Evolutionary conservation across 805 yeast genomes (phyloP).

Genomic region (Candida sanyiensis): DNA sequence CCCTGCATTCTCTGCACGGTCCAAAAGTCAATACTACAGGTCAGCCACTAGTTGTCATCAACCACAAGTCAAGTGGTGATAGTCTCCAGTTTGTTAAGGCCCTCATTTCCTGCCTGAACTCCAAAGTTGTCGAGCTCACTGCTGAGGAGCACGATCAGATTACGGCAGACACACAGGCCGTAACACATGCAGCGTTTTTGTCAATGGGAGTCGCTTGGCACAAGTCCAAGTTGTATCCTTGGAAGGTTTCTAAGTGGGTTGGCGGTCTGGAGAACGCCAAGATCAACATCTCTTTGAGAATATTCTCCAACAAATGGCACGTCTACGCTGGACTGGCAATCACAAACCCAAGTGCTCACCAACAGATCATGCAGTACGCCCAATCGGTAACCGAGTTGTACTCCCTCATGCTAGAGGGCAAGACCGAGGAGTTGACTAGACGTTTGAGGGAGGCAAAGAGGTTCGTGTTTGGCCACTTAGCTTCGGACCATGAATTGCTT

Average conservation of each 20-base stretch:
- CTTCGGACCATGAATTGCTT: conserved; percentile 49
- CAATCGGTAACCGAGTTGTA: conserved; percentile 77
- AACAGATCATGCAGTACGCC: conserved; percentile 86
- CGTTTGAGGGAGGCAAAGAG: conserved; percentile 64
- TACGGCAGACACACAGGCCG: conserved; percentile 98
- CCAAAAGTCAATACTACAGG: conserved; percentile 86
- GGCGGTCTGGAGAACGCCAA: conserved; percentile 97
- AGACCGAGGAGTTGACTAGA: conserved; percentile 47
- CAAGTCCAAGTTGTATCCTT: conserved; percentile 76
- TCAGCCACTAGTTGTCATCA: conserved; percentile 85
- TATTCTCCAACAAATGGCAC: conserved; percentile 93
- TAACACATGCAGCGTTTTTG: conserved; percentile 94
- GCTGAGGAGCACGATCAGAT: conserved; percentile 91
- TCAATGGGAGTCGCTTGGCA: conserved; percentile 98
- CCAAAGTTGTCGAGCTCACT: conserved; percentile 68
- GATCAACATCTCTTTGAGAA: conserved; percentile 85
- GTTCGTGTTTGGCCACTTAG: conserved; percentile 67
- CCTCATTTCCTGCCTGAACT: conserved; percentile 65
- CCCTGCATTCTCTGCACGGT: conserved; percentile 92
- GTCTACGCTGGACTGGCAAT: conserved; percentile 97
- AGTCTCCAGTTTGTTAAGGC: conserved; percentile 56
- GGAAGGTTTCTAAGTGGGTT: conserved; percentile 80
- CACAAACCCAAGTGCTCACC: conserved; percentile 91
- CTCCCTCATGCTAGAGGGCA: conserved; percentile 73
- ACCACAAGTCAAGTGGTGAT: conserved; percentile 56